Evolutionary conservation across 441 rosid genomes (phyloP), one percentile per base, ranked within the genome.

Genomic region (Lepidium campestre): DNA sequence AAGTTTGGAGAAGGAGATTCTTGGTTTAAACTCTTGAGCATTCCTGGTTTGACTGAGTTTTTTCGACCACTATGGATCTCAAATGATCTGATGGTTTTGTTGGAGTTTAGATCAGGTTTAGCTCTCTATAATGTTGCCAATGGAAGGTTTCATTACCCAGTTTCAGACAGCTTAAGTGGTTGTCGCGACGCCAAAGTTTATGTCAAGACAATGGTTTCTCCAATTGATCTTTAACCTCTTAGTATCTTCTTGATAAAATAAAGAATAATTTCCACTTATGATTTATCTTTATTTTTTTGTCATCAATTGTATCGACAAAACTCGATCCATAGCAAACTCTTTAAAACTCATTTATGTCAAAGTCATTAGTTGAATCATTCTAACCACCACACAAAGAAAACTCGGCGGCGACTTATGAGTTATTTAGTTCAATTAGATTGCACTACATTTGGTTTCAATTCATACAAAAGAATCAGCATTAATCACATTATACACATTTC

Each of bases 91-190:
- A 57, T 64, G 25, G 48, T 68, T 59, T 49, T 75, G 10, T 31
- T 76, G 56, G 79, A 76, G 58, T 70, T 70, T 29, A 75, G 75
- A 60, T 70, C 72, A 37, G 78, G 78, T 36, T 70, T 75, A 53
- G 75, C 71, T 70, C 67, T 75, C 6, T 75, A 75, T 25, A 39
- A 45, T 57, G 35, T 47, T 59, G 13, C 12, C 29, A 64, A 10
- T 59, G 75, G 63, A 13, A 32, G 6, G 31, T 75, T 52, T 53
- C 20, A 22, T 14, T 64, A 64, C 14, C 78, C 64, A 12, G 47
- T 61, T 67, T 14, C 29, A 65, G 42, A 61, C 13, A 48, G 34
- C 10, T 15, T 53, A 18, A 69, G 29, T 45, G 2, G 52, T 15
- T 36, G 69, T 59, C 52, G 61, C 0, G 59, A 41, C 37, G 50